A percentile compares a stretch with the other conserved stretches of the same genome.
Evolutionary conservation across 768 basidiomycete species (phyloP).

Genomic region (Hypholoma sublateritium): DNA sequence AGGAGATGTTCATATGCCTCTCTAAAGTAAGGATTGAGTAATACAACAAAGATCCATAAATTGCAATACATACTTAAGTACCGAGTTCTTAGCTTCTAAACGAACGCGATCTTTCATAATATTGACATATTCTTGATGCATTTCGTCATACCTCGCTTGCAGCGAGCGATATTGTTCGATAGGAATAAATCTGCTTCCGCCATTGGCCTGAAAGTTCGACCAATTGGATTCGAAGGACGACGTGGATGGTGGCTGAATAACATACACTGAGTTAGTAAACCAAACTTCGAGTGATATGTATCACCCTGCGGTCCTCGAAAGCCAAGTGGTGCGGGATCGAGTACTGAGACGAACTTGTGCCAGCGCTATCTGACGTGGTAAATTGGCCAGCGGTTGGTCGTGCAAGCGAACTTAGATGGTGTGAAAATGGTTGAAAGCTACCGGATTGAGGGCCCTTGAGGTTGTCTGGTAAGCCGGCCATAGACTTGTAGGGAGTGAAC

Average conservation of each 20-base stretch:
- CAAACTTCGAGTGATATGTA: too few relatives aligned
- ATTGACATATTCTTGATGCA: slow-evolving; percentile 6
- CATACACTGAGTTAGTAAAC: too few relatives aligned
- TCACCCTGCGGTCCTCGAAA: background rate
- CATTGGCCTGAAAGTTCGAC: slow-evolving; percentile 2
- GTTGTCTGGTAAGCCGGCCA: too few relatives aligned
- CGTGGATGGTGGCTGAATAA: slow-evolving; percentile 4
- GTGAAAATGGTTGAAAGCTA: too few relatives aligned
- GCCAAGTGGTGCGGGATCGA: too few relatives aligned
- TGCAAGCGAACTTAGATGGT: too few relatives aligned
- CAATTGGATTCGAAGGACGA: slow-evolving; percentile 8
- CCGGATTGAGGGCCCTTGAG: too few relatives aligned
- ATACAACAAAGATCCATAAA: slow-evolving; percentile 1
- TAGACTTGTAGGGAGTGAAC: too few relatives aligned
- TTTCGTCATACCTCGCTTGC: slow-evolving; percentile 8
- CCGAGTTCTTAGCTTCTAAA: slow-evolving; percentile 6
- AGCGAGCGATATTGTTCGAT: slow-evolving; percentile 5
- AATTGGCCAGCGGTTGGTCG: too few relatives aligned
- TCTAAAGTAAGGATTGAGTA: slow-evolving; percentile 9
- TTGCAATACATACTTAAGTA: slow-evolving; percentile 6
- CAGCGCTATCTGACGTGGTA: background rate
- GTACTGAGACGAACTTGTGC: background rate
- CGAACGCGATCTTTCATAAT: slow-evolving; percentile 6
- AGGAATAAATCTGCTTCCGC: background rate
- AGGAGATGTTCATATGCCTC: slow-evolving; percentile 10